Conservation (phyloP, 495 filamentous ascomycete genomes). For the Aspergillus sclerotiicarbonarius region DNA sequence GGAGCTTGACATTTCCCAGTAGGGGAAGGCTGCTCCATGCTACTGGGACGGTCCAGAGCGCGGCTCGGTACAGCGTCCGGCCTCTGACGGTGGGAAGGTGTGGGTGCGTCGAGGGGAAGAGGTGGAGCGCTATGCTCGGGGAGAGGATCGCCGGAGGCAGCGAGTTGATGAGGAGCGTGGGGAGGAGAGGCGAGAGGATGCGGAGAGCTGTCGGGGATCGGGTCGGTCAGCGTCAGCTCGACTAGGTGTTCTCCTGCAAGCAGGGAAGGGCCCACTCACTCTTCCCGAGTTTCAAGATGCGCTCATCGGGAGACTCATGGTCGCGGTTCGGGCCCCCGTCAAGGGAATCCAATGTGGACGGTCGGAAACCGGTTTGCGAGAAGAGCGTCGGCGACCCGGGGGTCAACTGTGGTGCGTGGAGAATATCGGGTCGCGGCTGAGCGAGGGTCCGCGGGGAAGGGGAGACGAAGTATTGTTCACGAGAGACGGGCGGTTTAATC, state of each 20-base stretch:
- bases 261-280: slow-evolving; percentile 52
- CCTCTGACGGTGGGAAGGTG: slow-evolving; percentile 90
- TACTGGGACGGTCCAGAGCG: slow-evolving; percentile 90
- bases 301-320: slow-evolving; percentile 62
- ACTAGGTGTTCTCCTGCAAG: not conserved
- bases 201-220: slow-evolving; percentile 63
- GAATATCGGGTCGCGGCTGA: slow-evolving; percentile 32
- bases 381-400: slow-evolving; percentile 24
- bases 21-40: slow-evolving; percentile 92
- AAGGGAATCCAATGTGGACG: slow-evolving; percentile 17
- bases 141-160: slow-evolving; percentile 85
- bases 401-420: slow-evolving; percentile 30
- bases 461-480: slow-evolving; percentile 27
- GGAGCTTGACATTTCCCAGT: slow-evolving; percentile 81
- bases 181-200: slow-evolving; percentile 80
- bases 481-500: slow-evolving; percentile 1
- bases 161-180: slow-evolving; percentile 76
- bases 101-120: slow-evolving; percentile 95
- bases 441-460: slow-evolving; percentile 27
- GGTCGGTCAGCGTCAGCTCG: slow-evolving; percentile 4
- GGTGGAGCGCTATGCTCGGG: slow-evolving; percentile 85
- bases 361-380: slow-evolving; percentile 19
- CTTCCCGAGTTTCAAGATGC: slow-evolving; percentile 85
- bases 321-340: slow-evolving; percentile 23
- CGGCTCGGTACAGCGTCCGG: slow-evolving; percentile 84